These are phyloP conservation scores for Clavispora fructus DNA, from an alignment of 805 yeast species.

Conservation along the genomic window DNA sequence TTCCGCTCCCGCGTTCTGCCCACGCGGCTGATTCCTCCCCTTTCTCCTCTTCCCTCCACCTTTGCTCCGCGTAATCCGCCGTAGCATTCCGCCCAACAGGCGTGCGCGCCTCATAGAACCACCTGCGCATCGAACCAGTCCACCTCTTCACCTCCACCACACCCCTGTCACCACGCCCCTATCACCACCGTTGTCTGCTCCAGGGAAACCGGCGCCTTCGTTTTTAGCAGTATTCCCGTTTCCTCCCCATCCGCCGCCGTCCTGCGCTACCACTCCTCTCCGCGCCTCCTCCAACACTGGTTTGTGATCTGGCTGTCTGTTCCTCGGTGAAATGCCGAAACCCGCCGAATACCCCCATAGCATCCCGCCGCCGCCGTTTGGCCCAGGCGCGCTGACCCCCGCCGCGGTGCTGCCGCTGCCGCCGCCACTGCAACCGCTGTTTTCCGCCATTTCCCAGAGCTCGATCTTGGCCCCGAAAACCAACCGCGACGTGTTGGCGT, in stretches of 20 bases:
- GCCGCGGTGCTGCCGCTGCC: neutral
- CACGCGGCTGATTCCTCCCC: no score
- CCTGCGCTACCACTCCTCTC: neutral
- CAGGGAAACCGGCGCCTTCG: no score
- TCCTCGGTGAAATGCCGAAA: slow-evolving; percentile 1
- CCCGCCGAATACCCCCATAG: neutral
- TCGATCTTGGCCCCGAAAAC: slow-evolving; percentile 10
- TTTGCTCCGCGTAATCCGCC: no score
- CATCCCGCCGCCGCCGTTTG: slow-evolving; percentile 9
- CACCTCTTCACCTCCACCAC: neutral
- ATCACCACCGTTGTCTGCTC: neutral
- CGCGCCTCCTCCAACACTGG: neutral
- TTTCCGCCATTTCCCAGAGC: slow-evolving; percentile 1
- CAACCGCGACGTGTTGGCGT: slow-evolving; percentile 27
- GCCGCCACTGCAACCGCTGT: slow-evolving; percentile 1
- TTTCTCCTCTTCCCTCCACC: no score
- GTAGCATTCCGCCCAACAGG: no score
- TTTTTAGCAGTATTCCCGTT: no score
- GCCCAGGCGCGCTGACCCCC: neutral
- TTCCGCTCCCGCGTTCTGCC: no score
- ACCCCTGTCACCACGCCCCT: neutral
- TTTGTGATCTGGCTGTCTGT: neutral
- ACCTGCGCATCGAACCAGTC: neutral
- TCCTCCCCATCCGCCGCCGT: no score
- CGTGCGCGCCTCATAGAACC: neutral